phyloP scores from a whole-genome alignment of 371 early-diverging fungal genomes.

The Haplosporangium sp. region DNA sequence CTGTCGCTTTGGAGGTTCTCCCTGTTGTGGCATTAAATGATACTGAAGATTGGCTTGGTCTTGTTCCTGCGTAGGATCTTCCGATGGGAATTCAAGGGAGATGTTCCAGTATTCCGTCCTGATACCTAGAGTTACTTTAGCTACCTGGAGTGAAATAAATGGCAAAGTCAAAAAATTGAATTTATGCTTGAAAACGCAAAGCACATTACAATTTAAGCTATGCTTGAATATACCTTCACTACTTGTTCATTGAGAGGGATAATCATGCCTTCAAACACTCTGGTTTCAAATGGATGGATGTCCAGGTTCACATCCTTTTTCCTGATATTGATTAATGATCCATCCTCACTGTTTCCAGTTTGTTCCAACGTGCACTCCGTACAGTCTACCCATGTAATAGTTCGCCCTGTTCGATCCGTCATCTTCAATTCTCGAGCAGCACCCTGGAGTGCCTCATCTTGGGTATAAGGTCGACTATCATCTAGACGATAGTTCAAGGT shows the following conservation, averaged over 20 bases:
- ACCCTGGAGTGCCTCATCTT: not conserved
- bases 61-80: constrained; percentile 12
- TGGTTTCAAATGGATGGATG: constrained; percentile 64
- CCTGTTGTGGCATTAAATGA: constrained; percentile 15
- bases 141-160: constrained; percentile 13
- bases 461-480: constrained; percentile 46
- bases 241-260: constrained; percentile 68
- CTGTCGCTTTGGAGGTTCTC: constrained; percentile 18
- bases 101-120: constrained; percentile 42
- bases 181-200: not conserved
- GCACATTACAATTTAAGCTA: no score
- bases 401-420: constrained; percentile 45
- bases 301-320: constrained; percentile 59
- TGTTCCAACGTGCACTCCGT: constrained; percentile 52
- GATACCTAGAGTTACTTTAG: constrained; percentile 45
- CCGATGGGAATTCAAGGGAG: constrained; percentile 36
- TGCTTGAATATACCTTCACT: constrained; percentile 61
- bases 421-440: constrained; percentile 2
- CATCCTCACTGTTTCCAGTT: not conserved
- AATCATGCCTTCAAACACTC: constrained; percentile 75
- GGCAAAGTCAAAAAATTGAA: not conserved
- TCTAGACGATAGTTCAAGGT: constrained; percentile 36
- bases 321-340: constrained; percentile 32
- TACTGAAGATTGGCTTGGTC: constrained; percentile 11
- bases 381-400: constrained; percentile 54